Evolutionary conservation across 768 basidiomycete species (phyloP), one percentile per base, ranked within the genome.

Genomic region (Amanita jacksonii): DNA sequence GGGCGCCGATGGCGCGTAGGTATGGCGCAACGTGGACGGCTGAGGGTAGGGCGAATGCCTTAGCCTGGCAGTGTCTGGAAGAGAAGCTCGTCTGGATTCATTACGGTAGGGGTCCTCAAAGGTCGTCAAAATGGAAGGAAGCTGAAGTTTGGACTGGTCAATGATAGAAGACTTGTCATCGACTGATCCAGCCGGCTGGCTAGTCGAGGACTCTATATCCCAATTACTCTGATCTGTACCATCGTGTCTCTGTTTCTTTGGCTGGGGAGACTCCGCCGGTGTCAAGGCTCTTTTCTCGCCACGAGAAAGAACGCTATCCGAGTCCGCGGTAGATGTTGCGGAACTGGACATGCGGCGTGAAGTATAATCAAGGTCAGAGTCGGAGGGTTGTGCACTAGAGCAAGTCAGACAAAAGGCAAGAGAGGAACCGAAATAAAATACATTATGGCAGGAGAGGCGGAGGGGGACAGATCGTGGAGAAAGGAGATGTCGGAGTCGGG

Each of bases 261-360:
- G 68, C 50, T 69, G 69, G 3, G 71, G 78, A 2, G 74, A 74
- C 56, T 74, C 70, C 24, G 64, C 60, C 38, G 81, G 77, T 0
- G 79, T 76, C 23, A 70, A 58, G 3, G 68, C 61, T 46, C 74
- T 78, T 57, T 81, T 85, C 53, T 83, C 81, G 7, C 64, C 67
- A 40, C 74, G 67, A 34, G 79, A 79, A 49, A 73, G 67, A 47
- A 70, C 63, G 64, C 69, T 73, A 62, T 86, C 83, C 3, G 76
- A 74, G 64, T 83, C 82, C 30, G 79, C 71, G 12, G 72, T 69
- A 12, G 84, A 85, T 47, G 76, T 71, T 40, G 77, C 79, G 51
- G 81, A 84, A 59, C 74, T 72, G 62, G 85, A 86, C 85, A 88
- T 86, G 57, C 84, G 81, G 56, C 84, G 73, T 28, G 60, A 58